Evolutionary conservation across 148 eudicot species (phyloP).

Genomic region (Rhododendron molle): DNA sequence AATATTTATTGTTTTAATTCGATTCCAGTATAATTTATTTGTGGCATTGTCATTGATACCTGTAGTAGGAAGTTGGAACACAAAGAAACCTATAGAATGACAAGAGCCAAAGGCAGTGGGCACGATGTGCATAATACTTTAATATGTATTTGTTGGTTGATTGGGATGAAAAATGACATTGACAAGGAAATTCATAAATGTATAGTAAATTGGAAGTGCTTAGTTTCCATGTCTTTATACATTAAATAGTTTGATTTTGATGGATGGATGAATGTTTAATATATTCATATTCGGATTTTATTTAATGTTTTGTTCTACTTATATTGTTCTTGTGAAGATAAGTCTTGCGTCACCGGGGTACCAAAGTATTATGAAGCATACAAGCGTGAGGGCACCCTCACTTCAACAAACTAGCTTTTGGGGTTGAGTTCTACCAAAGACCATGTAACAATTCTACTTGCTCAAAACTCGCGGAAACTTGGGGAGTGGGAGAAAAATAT

Average conservation of each 20-base stretch:
- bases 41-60: too few relatives aligned
- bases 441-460: background rate
- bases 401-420: background rate
- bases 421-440: background rate
- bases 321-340: background rate
- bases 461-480: background rate
- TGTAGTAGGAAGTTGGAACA: too few relatives aligned
- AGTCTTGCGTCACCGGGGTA: background rate
- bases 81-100: too few relatives aligned
- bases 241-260: background rate
- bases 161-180: too few relatives aligned
- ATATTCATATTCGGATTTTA: too few relatives aligned
- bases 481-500: background rate
- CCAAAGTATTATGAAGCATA: background rate
- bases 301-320: background rate
- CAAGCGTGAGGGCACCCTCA: background rate
- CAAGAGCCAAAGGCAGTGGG: too few relatives aligned
- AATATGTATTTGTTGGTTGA: too few relatives aligned
- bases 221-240: background rate
- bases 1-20: too few relatives aligned
- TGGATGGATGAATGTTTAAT: background rate
- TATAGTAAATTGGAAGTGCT: background rate
- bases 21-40: too few relatives aligned
- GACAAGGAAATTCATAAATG: too few relatives aligned
- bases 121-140: too few relatives aligned